phyloP scores from a whole-genome alignment of 2,329 filamentous ascomycete species.

The Colletotrichum eleusines region DNA sequence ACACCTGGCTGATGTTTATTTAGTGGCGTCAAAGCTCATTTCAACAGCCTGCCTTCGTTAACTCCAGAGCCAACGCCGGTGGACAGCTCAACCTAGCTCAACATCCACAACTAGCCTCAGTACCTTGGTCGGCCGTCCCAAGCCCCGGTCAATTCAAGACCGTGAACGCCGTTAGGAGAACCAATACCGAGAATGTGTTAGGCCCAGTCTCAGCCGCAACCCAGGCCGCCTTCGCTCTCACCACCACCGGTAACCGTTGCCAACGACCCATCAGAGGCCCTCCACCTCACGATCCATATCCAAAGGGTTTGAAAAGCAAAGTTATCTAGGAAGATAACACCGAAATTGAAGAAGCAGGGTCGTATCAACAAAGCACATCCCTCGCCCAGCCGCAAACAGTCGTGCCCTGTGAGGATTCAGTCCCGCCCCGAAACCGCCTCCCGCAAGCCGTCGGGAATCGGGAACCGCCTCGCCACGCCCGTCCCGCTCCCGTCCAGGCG shows the following conservation, averaged over 20 bases:
- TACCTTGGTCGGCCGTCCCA: not conserved
- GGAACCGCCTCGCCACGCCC: not conserved
- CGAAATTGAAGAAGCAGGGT: not conserved
- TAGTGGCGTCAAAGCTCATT: not conserved
- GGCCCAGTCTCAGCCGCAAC: not conserved
- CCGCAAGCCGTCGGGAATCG: too few relatives aligned
- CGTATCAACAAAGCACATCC: not conserved
- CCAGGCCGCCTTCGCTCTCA: too few relatives aligned
- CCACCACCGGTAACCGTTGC: not conserved
- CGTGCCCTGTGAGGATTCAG: slow-evolving; percentile 8
- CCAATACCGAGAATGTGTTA: too few relatives aligned
- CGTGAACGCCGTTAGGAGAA: not conserved
- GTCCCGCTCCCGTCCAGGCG: not conserved
- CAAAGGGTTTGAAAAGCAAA: not conserved
- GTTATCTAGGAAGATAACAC: not conserved
- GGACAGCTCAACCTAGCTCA: not conserved
- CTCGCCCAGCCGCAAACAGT: not conserved
- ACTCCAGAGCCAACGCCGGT: not conserved
- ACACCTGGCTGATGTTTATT: too few relatives aligned
- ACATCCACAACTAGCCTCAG: not conserved
- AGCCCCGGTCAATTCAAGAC: too few relatives aligned
- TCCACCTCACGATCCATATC: not conserved
- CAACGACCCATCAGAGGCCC: not conserved
- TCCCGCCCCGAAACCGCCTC: not conserved
- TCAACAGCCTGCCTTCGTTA: not conserved